Evolutionary conservation across 2,329 filamentous ascomycete genomes (phyloP), one percentile per base, ranked within the genome.

Genomic region (Ophiostoma populinum): DNA sequence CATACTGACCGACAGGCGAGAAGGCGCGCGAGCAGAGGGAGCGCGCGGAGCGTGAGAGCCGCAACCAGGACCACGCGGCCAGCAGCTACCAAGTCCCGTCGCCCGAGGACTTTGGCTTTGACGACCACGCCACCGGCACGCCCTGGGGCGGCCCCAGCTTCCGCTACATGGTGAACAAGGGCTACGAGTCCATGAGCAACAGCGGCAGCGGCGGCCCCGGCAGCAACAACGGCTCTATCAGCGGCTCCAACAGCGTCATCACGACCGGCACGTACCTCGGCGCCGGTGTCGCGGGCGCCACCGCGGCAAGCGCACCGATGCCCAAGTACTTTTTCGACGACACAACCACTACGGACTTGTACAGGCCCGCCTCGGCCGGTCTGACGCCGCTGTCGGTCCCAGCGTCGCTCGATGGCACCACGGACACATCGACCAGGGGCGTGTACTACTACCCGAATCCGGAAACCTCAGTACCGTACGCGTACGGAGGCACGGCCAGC

Each of bases 71-170:
- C 37, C 59, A 71, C 39, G 78, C 78, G 3, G 70, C 65, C 28
- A 67, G 67, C 49, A 65, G 67, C 40, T 83, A 83, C 49, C 62
- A 63, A 12, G 63, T 72, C 2, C 71, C 75, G 1, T 61, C 65
- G 15, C 58, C 70, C 4, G 56, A 60, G 11, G 70, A 78, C 26
- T 58, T 79, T 24, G 54, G 53, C 39, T 49, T 47, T 24, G 63
- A 67, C 32, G 47, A 56, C 24, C 61, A 66, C 10, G 58, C 70
- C 6, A 73, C 74, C 0, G 78, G 78, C 0, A 57, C 82, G 3
- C 78, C 78, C 0, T 83, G 77, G 79, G 79, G 79, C 24, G 67
- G 75, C 15, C 53, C 80, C 43, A 77, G 65, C 41, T 62, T 82
- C 54, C 63, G 58, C 25, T 62, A 64, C 44, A 56, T 69, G 18